Evolutionary conservation across 257 asterid species (phyloP), one percentile per base, ranked within the genome.

Genomic region (Nicotiana benthamiana): DNA sequence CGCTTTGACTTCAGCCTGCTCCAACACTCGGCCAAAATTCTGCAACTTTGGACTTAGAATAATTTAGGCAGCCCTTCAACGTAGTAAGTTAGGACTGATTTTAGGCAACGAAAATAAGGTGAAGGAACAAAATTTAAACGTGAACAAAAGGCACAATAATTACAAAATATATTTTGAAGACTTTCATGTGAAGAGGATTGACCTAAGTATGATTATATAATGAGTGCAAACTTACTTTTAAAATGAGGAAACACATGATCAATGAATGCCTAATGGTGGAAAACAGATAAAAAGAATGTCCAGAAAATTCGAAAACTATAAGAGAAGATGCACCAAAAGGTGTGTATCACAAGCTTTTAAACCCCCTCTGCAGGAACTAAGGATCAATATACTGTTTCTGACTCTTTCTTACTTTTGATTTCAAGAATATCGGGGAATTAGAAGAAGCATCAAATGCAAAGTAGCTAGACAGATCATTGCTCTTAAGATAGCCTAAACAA

Each of bases 301-400:
- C 22, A 24, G 26, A 46, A 6, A 0, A 6, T 8, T 72, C 40
- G 48, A 43, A 36, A 40, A 48, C 59, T 46, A 20, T 46, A 7
- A 72, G 78, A 72, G 78, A 72, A 46, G 78, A 24, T 72, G 60
- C 59, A 43, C 24, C 60, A 72, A 72, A 56, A 46, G 59, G 61
- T 13, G 26, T 72, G 61, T 24, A 72, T 48, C 16, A 8, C 4
- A 72, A 72, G 40, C 9, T 48, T 72, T 24, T 72, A 24, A 22
- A 32, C 43, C 16, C 78, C 78, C 24, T 74, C 40, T 46, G 78
- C 27, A 1, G 36, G 40, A 74, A 36, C 48, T 40, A 15, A 64
- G 1, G 72, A 64, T 43, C 48, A 8, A 64, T 28, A 20, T 28
- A 15, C 72, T 64, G 24, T 51, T 51, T 51, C 18, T 13, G 56